Percentiles rank a stretch among this genome's conserved stretches.
Conservation (phyloP, 345 rosid species). For the Erodium maritimum region DNA sequence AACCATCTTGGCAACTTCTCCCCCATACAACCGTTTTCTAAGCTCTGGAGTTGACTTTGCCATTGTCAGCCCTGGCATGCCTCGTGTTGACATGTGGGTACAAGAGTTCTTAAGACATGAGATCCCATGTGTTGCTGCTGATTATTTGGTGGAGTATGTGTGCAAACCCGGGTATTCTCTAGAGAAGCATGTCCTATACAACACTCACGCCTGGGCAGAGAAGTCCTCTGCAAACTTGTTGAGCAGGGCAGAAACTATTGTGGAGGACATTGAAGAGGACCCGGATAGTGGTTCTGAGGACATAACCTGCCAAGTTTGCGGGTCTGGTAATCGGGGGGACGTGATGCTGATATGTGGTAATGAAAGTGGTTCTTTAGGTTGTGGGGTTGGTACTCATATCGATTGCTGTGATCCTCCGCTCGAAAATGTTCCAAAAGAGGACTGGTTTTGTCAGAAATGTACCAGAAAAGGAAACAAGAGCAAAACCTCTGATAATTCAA, state of each 20-base stretch:
- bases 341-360: conserved; percentile 65
- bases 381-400: conserved; percentile 45
- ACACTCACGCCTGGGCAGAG: conserved; percentile 69
- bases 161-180: conserved; percentile 87
- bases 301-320: conserved; percentile 36
- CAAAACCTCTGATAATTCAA: conserved; percentile 10
- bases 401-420: conserved; percentile 68
- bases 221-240: conserved; percentile 40
- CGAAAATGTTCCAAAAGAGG: conserved; percentile 39
- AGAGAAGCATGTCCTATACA: conserved; percentile 66
- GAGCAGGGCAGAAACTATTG: conserved; percentile 31
- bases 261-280: conserved; percentile 5
- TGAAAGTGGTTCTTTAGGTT: conserved; percentile 41
- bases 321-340: conserved; percentile 37
- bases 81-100: conserved; percentile 60
- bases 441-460: conserved; percentile 61
- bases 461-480: conserved; percentile 4
- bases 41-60: conserved; percentile 67
- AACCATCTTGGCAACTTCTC: conserved; percentile 77
- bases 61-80: conserved; percentile 65
- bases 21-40: conserved; percentile 82
- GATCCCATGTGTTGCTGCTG: conserved; percentile 73
- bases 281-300: conserved; percentile 13
- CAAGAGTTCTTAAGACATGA: conserved; percentile 74
- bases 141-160: conserved; percentile 87